These are phyloP conservation scores for Zygotorulaspora chibaensis DNA, from an alignment of 805 yeast species.

Conservation along the genomic window DNA sequence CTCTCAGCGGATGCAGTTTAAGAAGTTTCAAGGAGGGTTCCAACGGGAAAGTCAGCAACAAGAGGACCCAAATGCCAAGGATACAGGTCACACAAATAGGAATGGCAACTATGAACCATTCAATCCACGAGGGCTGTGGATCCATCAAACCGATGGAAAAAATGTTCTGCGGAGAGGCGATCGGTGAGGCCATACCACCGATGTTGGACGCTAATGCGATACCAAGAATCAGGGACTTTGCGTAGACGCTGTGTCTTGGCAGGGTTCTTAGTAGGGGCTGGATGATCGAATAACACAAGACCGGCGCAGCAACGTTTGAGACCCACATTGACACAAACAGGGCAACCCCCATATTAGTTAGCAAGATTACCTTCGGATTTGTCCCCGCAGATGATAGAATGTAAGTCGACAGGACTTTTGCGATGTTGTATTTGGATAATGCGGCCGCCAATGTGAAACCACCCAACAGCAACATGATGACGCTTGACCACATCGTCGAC, in stretches of 20 bases:
- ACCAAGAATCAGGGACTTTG: slow-evolving; percentile 81
- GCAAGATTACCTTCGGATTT: slow-evolving; percentile 68
- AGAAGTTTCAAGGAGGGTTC: slow-evolving; percentile 47
- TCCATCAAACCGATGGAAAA: slow-evolving; percentile 85
- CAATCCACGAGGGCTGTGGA: slow-evolving; percentile 82
- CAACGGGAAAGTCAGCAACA: slow-evolving; percentile 60
- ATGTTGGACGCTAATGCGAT: slow-evolving; percentile 89
- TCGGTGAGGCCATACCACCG: slow-evolving; percentile 97
- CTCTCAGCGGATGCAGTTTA: slow-evolving; percentile 50
- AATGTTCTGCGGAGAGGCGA: slow-evolving; percentile 94
- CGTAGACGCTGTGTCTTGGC: slow-evolving; percentile 72
- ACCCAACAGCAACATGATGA: slow-evolving; percentile 82
- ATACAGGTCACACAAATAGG: slow-evolving; percentile 71
- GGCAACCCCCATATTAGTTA: slow-evolving; percentile 83
- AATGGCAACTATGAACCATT: slow-evolving; percentile 85
- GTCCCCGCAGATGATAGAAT: slow-evolving; percentile 82
- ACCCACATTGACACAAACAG: slow-evolving; percentile 91
- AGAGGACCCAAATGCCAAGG: slow-evolving; percentile 65
- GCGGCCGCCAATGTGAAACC: slow-evolving; percentile 97
- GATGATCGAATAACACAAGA: slow-evolving; percentile 81
- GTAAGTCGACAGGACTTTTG: slow-evolving; percentile 77
- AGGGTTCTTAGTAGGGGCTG: slow-evolving; percentile 85
- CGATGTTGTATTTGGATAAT: slow-evolving; percentile 82
- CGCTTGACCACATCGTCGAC: slow-evolving; percentile 92
- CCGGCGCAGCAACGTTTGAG: slow-evolving; percentile 96